Evolutionary conservation across 2,329 filamentous ascomycete genomes (phyloP).

Genomic region (Fusarium solani-melongenae): DNA sequence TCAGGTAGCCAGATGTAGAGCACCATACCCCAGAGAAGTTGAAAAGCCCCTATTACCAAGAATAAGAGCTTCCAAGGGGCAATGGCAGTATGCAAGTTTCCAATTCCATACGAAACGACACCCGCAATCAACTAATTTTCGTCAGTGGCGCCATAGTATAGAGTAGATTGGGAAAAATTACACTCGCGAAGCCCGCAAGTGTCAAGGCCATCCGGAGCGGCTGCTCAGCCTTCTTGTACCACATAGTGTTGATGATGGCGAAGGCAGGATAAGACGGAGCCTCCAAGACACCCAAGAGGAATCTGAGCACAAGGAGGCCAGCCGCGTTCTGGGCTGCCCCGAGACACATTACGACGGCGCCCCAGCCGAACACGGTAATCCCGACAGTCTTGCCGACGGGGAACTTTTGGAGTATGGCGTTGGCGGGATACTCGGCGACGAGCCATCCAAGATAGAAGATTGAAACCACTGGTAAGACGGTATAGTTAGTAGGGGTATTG

Average conservation of each 20-base stretch:
- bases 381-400: neutral
- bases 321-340: slow-evolving; percentile 50
- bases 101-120: slow-evolving; percentile 45
- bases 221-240: slow-evolving; percentile 16
- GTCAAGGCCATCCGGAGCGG: slow-evolving; percentile 12
- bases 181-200: slow-evolving; percentile 9
- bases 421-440: slow-evolving; percentile 5
- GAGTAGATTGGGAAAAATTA: neutral
- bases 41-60: slow-evolving; percentile 36
- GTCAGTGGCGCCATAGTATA: neutral
- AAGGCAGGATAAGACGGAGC: slow-evolving; percentile 14
- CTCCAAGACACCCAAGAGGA: slow-evolving; percentile 41
- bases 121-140: slow-evolving; percentile 33
- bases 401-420: slow-evolving; percentile 6
- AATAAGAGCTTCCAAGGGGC: slow-evolving; percentile 47
- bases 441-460: slow-evolving; percentile 27
- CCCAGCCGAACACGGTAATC: slow-evolving; percentile 35
- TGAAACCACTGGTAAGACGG: neutral
- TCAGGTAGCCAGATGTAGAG: slow-evolving; percentile 37
- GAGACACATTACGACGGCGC: slow-evolving; percentile 52
- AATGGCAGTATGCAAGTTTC: slow-evolving; percentile 37
- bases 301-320: slow-evolving; percentile 37
- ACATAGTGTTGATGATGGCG: slow-evolving; percentile 6
- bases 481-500: neutral
- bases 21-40: slow-evolving; percentile 34